Evolutionary conservation across 2,329 filamentous ascomycete genomes (phyloP), one percentile per base, ranked within the genome.

Genomic region (Aspergillus arachidicola): DNA sequence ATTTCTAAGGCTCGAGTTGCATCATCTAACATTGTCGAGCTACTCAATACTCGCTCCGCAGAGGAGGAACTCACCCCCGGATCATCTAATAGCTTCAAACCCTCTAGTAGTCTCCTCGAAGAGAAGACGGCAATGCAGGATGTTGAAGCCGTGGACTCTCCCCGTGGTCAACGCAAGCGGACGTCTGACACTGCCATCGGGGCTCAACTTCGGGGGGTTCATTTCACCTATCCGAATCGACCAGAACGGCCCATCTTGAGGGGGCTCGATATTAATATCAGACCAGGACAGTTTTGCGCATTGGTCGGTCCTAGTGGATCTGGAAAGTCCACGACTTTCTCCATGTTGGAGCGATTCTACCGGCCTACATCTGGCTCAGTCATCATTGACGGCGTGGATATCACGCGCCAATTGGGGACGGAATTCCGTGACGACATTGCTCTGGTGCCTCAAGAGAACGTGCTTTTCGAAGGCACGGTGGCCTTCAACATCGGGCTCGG

Each of bases 281-380:
- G 60, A 34, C 72, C 75, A 0, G 76, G 75, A 4, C 68, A 75
- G 55, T 81, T 80, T 65, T 79, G 74, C 12, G 82, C 81, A 4
- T 77, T 84, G 28, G 88, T 94, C 92, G 88, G 88, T 0, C 86
- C 87, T 1, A 88, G 86, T 0, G 89, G 88, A 3, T 86, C 87
- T 1, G 88, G 88, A 1, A 91, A 91, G 70, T 89, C 86, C 1
- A 90, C 88, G 21, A 86, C 88, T 45, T 82, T 90, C 68, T 82
- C 85, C 3, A 71, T 83, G 55, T 66, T 83, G 10, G 83, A 87
- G 70, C 80, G 85, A 6, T 83, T 88, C 65, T 88, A 87, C 71
- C 74, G 71, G 1, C 81, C 85, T 0, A 76, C 78, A 1, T 77
- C 80, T 0, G 86, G 86, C 0, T 72, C 73, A 0, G 81, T 88